These are phyloP conservation scores for Anthoceros angustus DNA, from an alignment of 225 moss, liverwort and hornwort species.

Conservation along the genomic window DNA sequence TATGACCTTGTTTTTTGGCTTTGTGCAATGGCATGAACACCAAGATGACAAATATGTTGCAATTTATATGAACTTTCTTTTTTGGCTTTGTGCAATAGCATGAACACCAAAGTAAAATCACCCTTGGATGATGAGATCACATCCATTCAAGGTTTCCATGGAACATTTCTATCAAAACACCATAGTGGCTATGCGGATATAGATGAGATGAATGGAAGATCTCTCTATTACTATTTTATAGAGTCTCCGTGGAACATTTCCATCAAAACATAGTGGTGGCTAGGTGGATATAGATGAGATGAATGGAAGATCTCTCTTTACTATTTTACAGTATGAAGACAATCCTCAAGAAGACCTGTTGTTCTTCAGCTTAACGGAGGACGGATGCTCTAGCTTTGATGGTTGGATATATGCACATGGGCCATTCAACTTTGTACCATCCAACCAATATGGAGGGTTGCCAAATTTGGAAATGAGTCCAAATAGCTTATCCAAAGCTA, in stretches of 20 bases:
- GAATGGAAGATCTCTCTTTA: neutral
- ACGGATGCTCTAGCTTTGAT: neutral
- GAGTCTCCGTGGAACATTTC: neutral
- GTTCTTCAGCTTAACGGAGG: neutral
- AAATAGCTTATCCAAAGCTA: neutral
- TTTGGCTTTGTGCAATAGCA: too few species aligned
- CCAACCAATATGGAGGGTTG: neutral
- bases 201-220: too few species aligned
- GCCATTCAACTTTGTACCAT: neutral
- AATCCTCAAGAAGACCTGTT: neutral
- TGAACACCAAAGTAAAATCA: too few species aligned
- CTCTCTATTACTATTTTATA: too few species aligned
- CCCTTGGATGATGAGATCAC: too few species aligned
- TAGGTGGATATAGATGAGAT: neutral
- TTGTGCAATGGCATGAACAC: too few species aligned
- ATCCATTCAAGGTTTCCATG: too few species aligned
- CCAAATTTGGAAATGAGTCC: neutral
- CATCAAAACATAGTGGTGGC: neutral
- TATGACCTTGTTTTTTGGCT: too few species aligned
- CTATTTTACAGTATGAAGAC: neutral
- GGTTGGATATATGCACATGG: neutral
- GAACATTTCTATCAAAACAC: too few species aligned
- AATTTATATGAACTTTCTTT: too few species aligned
- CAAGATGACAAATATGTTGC: too few species aligned
- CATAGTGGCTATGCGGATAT: too few species aligned